Base-by-base conservation (phyloP, 306 rosid genomes). In the Malus orientalis region DNA sequence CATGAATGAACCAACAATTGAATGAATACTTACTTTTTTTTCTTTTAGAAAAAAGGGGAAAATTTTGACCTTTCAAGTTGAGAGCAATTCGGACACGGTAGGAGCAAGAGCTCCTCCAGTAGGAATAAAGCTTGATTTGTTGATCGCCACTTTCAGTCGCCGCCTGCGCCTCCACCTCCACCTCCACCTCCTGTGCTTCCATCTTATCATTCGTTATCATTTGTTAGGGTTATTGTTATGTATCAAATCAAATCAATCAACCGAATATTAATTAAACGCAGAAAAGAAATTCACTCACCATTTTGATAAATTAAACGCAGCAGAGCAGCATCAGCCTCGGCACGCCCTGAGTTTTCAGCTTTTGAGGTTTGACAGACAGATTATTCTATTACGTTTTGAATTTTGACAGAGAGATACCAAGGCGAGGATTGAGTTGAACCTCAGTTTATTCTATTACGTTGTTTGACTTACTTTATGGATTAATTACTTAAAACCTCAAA, bases 51-150 rank as follows among this genome's bases (percentile, higher is more conserved):
- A 67, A 15, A 19, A 75, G 8, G 12, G 23, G 29, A 61, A 20
- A 62, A 80, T 11, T 9, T 58, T 59, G 32, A 87, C 96, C 91
- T 90, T 94, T 94, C 75, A 94, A 81, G 81, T 85, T 88, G 62
- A 87, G 88, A 69, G 85, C 91, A 36, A 85, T 85, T 60, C 87
- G 81, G 30, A 87, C 87, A 18, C 89, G 89, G 59, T 18, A 58
- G 20, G 91, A 19, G 70, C 88, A 85, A 70, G 86, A 78, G 59
- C 91, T 87, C 75, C 79, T 44, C 77, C 71, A 81, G 78, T 80
- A 76, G 42, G 89, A 85, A 45, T 85, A 87, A 58, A 85, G 84
- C 80, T 81, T 80, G 79, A 87, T 76, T 40, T 70, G 69, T 40
- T 60, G 69, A 60, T 74, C 69, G 15, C 70, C 69, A 72, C 44